Percentiles rank a stretch among this genome's conserved stretches.
phyloP scores from a whole-genome alignment of 2,329 filamentous ascomycete genomes.

The Chaetomium sp. region DNA sequence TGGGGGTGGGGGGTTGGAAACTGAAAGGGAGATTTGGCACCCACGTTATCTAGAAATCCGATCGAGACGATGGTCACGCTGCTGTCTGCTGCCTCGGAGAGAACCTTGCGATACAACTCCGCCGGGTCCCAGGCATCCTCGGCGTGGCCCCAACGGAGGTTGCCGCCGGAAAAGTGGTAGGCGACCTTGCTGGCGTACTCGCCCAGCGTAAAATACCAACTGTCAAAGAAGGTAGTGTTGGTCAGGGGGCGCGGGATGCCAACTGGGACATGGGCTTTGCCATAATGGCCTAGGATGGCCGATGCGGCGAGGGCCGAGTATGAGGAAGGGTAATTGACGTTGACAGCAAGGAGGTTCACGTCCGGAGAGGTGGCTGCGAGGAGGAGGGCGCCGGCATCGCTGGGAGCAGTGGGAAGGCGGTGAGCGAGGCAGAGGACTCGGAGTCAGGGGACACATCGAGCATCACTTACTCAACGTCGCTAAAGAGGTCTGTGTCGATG shows the following conservation, averaged over 20 bases:
- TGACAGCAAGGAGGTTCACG: constrained; percentile 46
- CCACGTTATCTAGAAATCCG: constrained; percentile 30
- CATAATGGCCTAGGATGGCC: constrained; percentile 48
- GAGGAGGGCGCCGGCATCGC: constrained; percentile 47
- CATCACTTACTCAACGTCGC: constrained; percentile 47
- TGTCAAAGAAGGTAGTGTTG: constrained; percentile 49
- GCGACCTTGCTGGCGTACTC: constrained; percentile 52
- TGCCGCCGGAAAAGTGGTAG: constrained; percentile 45
- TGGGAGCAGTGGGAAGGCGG: constrained; percentile 30
- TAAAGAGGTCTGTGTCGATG: constrained; percentile 51
- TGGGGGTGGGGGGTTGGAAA: too few species aligned
- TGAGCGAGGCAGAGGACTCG: not conserved
- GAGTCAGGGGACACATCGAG: too few species aligned
- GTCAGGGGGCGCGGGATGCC: constrained; percentile 46
- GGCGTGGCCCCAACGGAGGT: constrained; percentile 41
- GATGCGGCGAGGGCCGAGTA: constrained; percentile 47
- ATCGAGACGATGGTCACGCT: constrained; percentile 43
- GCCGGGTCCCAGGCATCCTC: constrained; percentile 48
- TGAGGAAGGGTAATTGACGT: constrained; percentile 46
- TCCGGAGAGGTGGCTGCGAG: constrained; percentile 44
- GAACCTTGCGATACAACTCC: constrained; percentile 47
- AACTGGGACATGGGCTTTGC: constrained; percentile 42
- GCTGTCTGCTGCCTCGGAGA: constrained; percentile 44
- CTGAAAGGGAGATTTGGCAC: not conserved
- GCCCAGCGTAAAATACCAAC: constrained; percentile 42